These are phyloP conservation scores for Cochlearia excelsa DNA, from an alignment of 345 rosid species.

Conservation along the genomic window DNA sequence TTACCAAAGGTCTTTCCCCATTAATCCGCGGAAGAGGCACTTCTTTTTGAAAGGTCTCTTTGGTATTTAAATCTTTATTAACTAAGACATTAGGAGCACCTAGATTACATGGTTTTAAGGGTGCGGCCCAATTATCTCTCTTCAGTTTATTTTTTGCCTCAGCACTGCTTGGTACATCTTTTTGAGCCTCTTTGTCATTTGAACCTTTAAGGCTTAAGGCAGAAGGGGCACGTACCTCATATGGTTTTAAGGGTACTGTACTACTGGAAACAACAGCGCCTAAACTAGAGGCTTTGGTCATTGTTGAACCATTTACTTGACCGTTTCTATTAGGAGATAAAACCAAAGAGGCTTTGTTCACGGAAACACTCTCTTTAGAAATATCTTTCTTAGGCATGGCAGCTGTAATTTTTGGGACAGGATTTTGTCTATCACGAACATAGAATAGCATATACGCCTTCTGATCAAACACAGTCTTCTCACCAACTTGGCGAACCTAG, in stretches of 20 bases:
- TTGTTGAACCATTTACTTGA: slow-evolving; percentile 36
- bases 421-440: slow-evolving; percentile 75
- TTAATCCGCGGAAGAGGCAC: slow-evolving; percentile 29
- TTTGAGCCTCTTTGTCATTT: slow-evolving; percentile 22
- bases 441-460: slow-evolving; percentile 98
- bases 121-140: slow-evolving; percentile 26
- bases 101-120: slow-evolving; percentile 20
- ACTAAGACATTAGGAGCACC: slow-evolving; percentile 23
- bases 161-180: neutral
- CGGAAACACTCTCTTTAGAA: slow-evolving; percentile 37
- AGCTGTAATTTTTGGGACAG: slow-evolving; percentile 42
- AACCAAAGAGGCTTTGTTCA: slow-evolving; percentile 35
- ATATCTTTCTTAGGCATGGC: slow-evolving; percentile 47
- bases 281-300: slow-evolving; percentile 21
- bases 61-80: slow-evolving; percentile 35
- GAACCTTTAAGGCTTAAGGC: slow-evolving; percentile 29
- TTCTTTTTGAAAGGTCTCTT: slow-evolving; percentile 37
- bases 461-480: slow-evolving; percentile 73
- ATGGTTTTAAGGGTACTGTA: slow-evolving; percentile 16
- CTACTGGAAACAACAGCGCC: slow-evolving; percentile 31
- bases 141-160: slow-evolving; percentile 7
- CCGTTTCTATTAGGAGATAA: slow-evolving; percentile 36
- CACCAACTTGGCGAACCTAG: slow-evolving; percentile 82
- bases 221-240: slow-evolving; percentile 28
- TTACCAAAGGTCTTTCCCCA: slow-evolving; percentile 32